Evolutionary conservation across 441 rosid species (phyloP).

Genomic region (Mallotus japonicus): DNA sequence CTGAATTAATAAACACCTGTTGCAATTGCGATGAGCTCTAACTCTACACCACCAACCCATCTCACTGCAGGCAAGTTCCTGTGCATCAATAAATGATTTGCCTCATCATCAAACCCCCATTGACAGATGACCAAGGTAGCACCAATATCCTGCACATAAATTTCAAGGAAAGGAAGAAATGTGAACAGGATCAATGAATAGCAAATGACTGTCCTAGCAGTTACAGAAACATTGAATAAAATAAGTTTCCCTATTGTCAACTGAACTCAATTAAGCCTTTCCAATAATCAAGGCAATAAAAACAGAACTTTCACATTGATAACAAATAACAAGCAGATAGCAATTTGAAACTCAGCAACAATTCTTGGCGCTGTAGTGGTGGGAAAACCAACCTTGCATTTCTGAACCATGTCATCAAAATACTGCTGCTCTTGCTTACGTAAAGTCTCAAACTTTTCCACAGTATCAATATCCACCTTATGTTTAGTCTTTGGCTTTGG

Average conservation of each 20-base stretch:
- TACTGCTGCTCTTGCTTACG: conserved; percentile 91
- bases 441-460: conserved; percentile 88
- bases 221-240: conserved; percentile 4
- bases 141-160: conserved; percentile 79
- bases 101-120: conserved; percentile 99
- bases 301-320: neutral
- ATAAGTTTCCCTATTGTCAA: neutral
- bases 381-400: conserved; percentile 71
- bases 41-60: conserved; percentile 99
- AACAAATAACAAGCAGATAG: conserved; percentile 2
- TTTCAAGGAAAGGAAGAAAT: neutral
- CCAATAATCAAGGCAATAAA: neutral
- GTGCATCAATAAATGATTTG: conserved; percentile 94
- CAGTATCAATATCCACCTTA: conserved; percentile 97
- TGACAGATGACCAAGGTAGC: conserved; percentile 97
- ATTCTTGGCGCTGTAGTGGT: neutral
- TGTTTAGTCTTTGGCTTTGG: conserved; percentile 99
- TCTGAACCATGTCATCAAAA: conserved; percentile 96
- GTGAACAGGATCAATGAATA: neutral
- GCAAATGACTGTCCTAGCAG: conserved; percentile 1
- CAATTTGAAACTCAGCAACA: neutral
- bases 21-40: conserved; percentile 94
- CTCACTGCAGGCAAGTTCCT: conserved; percentile 96
- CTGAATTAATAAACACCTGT: conserved; percentile 53
- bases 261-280: neutral